phyloP scores from a whole-genome alignment of 2,329 filamentous ascomycete genomes.

The Gnomoniopsis sp. region DNA sequence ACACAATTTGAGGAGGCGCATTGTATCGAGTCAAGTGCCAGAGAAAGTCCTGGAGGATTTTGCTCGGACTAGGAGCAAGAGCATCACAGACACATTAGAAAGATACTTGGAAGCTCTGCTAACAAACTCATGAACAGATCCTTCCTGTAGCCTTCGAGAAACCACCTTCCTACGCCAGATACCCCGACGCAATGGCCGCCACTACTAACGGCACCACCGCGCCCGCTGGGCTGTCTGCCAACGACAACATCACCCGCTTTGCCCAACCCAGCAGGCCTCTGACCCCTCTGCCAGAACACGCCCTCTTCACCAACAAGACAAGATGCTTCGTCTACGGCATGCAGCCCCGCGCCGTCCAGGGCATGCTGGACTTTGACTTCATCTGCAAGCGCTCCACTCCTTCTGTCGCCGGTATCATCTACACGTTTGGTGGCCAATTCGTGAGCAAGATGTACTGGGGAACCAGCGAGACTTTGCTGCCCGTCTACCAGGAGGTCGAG shows the following conservation, averaged over 20 bases:
- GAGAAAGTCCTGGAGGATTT: too few species aligned
- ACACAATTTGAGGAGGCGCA: neutral
- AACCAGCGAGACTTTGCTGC: slow-evolving; percentile 96
- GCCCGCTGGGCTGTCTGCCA: slow-evolving; percentile 61
- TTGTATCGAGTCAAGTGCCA: neutral
- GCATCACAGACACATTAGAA: too few species aligned
- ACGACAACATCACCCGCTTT: slow-evolving; percentile 99
- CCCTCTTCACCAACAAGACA: slow-evolving; percentile 98
- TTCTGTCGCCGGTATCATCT: slow-evolving; percentile 98
- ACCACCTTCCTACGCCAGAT: slow-evolving; percentile 19
- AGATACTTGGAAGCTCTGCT: neutral
- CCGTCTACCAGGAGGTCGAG: slow-evolving; percentile 90
- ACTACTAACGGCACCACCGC: slow-evolving; percentile 49
- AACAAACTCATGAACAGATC: neutral
- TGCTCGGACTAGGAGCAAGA: too few species aligned
- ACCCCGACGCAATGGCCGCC: slow-evolving; percentile 49
- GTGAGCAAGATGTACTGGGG: slow-evolving; percentile 99
- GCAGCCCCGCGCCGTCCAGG: slow-evolving; percentile 88
- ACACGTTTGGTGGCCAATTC: slow-evolving; percentile 99
- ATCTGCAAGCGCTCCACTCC: slow-evolving; percentile 98
- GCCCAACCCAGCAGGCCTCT: slow-evolving; percentile 85
- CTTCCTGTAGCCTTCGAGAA: slow-evolving; percentile 11
- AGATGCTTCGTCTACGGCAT: slow-evolving; percentile 99
- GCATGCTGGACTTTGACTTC: slow-evolving; percentile 99
- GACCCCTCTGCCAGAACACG: slow-evolving; percentile 83